Evolutionary conservation across 1,139 yeast species (phyloP).

Genomic region (Magnusiomyces fungicola): DNA sequence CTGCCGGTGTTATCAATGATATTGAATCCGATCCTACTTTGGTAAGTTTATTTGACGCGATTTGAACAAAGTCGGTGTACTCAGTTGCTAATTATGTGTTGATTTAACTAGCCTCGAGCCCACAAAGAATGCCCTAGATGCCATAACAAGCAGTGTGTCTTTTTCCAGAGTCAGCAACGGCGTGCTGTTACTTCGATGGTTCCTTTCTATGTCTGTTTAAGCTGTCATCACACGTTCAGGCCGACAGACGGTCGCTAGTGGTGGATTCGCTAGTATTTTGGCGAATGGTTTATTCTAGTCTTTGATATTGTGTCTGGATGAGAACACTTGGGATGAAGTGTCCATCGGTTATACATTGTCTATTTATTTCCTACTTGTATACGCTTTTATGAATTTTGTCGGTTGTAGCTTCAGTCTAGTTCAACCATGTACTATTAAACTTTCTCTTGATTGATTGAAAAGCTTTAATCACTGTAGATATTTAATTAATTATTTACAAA

Average conservation of each 20-base stretch:
- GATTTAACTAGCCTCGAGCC: slow-evolving; percentile 56
- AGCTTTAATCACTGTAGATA: no score
- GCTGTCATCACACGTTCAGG: slow-evolving; percentile 66
- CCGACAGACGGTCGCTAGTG: slow-evolving; percentile 12
- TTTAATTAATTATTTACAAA: no score
- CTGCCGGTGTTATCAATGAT: slow-evolving; percentile 97
- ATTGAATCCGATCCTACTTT: slow-evolving; percentile 94
- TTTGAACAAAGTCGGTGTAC: neutral
- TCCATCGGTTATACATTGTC: no score
- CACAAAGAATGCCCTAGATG: slow-evolving; percentile 91
- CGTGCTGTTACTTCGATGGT: slow-evolving; percentile 95
- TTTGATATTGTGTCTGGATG: no score
- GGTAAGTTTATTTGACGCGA: slow-evolving; percentile 16
- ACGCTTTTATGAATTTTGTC: no score
- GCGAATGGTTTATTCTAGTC: no score
- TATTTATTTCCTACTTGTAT: no score
- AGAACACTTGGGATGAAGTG: no score
- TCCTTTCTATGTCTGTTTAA: slow-evolving; percentile 63
- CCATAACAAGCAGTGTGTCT: slow-evolving; percentile 82
- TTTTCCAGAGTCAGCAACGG: slow-evolving; percentile 93
- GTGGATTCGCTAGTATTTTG: no score
- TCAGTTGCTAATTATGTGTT: neutral
- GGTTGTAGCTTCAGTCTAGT: no score
- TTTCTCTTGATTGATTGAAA: no score
- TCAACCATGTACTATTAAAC: no score